A percentile compares a stretch with the other conserved stretches of the same genome.
phyloP scores from a whole-genome alignment of 345 rosid genomes.

The Syzygium grande region DNA sequence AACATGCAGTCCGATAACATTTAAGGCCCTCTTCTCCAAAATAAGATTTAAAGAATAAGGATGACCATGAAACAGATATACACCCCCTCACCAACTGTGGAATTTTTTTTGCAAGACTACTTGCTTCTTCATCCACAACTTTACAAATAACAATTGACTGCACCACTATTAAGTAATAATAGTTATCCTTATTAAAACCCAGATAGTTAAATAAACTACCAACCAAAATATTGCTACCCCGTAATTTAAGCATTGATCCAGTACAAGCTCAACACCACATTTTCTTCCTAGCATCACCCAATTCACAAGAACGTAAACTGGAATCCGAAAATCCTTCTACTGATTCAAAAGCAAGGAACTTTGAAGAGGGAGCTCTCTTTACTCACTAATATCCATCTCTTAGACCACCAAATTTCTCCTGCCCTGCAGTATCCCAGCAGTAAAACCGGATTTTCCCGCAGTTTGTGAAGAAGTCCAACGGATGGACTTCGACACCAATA shows the following conservation, averaged over 20 bases:
- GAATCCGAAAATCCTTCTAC: neutral
- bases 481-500: conserved; percentile 95
- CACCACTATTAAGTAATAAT: neutral
- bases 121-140: neutral
- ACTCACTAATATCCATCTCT: conserved; percentile 97
- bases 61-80: neutral
- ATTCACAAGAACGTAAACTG: neutral
- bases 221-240: neutral
- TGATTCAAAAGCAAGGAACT: neutral
- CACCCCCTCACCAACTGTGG: neutral
- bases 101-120: neutral
- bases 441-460: conserved; percentile 86
- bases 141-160: neutral
- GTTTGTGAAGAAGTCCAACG: conserved; percentile 87
- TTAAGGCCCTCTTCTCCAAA: neutral
- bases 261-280: neutral
- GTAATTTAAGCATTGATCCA: neutral
- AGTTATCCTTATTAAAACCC: neutral
- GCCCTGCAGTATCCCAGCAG: conserved; percentile 99
- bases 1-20: neutral
- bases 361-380: neutral
- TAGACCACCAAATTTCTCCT: conserved; percentile 93
- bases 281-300: neutral
- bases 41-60: neutral
- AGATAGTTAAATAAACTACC: neutral